Evolutionary conservation across 2,329 filamentous ascomycete species (phyloP).

Genomic region (Pyricularia sp.): DNA sequence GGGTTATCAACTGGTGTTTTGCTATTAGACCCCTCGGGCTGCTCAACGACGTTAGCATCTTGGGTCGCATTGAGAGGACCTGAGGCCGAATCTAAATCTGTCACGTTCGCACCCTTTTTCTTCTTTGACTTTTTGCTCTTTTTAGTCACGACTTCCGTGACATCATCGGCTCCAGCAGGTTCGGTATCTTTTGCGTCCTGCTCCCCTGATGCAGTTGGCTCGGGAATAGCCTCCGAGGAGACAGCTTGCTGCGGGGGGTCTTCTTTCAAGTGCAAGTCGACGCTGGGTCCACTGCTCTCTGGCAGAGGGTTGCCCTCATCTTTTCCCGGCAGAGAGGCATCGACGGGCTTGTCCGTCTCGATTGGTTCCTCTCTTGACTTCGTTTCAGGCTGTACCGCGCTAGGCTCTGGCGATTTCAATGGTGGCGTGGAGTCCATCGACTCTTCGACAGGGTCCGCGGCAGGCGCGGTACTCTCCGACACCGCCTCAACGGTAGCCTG

Average conservation of each 20-base stretch:
- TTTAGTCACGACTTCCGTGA: conserved; percentile 13
- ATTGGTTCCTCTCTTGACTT: not conserved
- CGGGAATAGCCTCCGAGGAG: not conserved
- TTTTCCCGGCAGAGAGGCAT: not conserved
- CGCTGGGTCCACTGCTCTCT: not conserved
- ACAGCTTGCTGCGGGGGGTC: not conserved
- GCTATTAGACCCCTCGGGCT: not conserved
- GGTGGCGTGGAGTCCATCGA: not conserved
- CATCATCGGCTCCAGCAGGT: conserved; percentile 6
- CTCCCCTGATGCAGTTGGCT: not conserved
- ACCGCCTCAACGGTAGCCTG: not conserved
- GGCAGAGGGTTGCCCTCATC: not conserved
- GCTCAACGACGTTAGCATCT: not conserved
- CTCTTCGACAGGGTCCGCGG: not conserved
- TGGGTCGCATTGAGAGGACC: conserved; percentile 1
- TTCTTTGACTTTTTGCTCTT: conserved; percentile 22
- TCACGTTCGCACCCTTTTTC: conserved; percentile 9
- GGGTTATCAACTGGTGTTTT: not conserved
- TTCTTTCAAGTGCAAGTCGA: not conserved
- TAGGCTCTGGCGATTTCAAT: not conserved
- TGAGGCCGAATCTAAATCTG: conserved; percentile 4
- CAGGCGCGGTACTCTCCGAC: not conserved
- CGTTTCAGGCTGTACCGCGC: not conserved
- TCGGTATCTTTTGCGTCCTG: not conserved
- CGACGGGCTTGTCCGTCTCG: not conserved